These are phyloP conservation scores for Nemania sp. DNA, from an alignment of 2,329 filamentous ascomycete genomes.

Conservation along the genomic window DNA sequence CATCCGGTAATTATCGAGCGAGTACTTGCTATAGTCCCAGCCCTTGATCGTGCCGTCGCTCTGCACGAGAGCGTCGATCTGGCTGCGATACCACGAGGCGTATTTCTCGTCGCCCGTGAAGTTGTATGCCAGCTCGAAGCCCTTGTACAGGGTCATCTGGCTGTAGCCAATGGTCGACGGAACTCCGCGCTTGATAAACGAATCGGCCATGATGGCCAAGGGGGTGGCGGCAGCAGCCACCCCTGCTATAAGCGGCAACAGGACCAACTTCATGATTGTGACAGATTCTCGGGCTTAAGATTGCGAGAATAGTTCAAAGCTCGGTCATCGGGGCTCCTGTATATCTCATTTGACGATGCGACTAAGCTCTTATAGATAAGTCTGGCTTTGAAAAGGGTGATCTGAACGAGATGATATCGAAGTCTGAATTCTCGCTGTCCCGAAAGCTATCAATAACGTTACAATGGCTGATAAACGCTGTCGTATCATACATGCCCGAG, in stretches of 20 bases:
- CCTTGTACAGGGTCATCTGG: slow-evolving; percentile 50
- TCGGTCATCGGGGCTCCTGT: not conserved
- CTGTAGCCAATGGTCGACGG: slow-evolving; percentile 48
- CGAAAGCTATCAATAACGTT: not conserved
- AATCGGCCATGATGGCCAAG: slow-evolving; percentile 48
- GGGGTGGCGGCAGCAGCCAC: slow-evolving; percentile 25
- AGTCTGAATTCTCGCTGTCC: not conserved
- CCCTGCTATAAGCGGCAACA: slow-evolving; percentile 20
- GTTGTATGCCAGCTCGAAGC: slow-evolving; percentile 50
- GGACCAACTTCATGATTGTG: slow-evolving; percentile 26
- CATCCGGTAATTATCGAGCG: slow-evolving; percentile 56
- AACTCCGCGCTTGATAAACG: slow-evolving; percentile 48
- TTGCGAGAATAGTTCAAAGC: not conserved
- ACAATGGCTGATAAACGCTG: not conserved
- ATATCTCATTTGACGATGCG: not conserved
- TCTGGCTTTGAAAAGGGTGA: not conserved
- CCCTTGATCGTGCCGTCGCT: slow-evolving; percentile 51
- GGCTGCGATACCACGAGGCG: slow-evolving; percentile 47
- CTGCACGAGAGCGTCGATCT: slow-evolving; percentile 51
- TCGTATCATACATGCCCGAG: slow-evolving; percentile 4
- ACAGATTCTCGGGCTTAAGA: not conserved
- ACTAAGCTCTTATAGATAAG: not conserved
- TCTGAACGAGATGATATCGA: not conserved
- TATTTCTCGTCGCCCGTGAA: slow-evolving; percentile 48
- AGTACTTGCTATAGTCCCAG: slow-evolving; percentile 53